phyloP scores from a whole-genome alignment of 2,329 filamentous ascomycete genomes.

The Trematosphaeria pertusa region DNA sequence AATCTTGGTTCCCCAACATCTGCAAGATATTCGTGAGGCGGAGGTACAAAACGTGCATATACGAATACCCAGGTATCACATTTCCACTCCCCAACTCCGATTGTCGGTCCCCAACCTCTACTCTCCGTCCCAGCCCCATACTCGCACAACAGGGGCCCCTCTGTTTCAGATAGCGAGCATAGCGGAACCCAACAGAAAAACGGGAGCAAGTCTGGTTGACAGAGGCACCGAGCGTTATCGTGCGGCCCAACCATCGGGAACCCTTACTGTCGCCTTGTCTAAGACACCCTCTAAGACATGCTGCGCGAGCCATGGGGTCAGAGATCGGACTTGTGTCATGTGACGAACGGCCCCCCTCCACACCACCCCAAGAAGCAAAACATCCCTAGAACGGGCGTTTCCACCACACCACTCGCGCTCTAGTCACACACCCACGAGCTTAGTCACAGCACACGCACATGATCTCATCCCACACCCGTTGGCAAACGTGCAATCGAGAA shows the following conservation, averaged over 20 bases:
- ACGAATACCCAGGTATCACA: not conserved
- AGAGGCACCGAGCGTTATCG: not conserved
- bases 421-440: conserved; percentile 11
- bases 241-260: not conserved
- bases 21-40: not conserved
- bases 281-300: too few species aligned
- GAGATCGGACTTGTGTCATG: not conserved
- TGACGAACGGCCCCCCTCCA: not conserved
- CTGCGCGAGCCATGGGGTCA: too few species aligned
- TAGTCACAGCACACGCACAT: conserved; percentile 13
- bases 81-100: too few species aligned
- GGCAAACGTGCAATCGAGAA: too few species aligned
- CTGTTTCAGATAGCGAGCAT: not conserved
- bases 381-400: too few species aligned
- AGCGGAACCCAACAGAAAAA: not conserved
- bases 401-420: too few species aligned
- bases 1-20: not conserved
- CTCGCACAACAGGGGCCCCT: too few species aligned
- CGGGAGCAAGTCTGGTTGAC: not conserved
- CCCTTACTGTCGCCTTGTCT: too few species aligned
- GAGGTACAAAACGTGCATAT: not conserved
- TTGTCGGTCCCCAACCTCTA: too few species aligned
- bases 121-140: too few species aligned
- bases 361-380: not conserved
- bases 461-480: too few species aligned